Percentiles rank a stretch among this genome's conserved stretches.
Conservation (phyloP, 208 protist species). For the Leishmania amazonensis region DNA sequence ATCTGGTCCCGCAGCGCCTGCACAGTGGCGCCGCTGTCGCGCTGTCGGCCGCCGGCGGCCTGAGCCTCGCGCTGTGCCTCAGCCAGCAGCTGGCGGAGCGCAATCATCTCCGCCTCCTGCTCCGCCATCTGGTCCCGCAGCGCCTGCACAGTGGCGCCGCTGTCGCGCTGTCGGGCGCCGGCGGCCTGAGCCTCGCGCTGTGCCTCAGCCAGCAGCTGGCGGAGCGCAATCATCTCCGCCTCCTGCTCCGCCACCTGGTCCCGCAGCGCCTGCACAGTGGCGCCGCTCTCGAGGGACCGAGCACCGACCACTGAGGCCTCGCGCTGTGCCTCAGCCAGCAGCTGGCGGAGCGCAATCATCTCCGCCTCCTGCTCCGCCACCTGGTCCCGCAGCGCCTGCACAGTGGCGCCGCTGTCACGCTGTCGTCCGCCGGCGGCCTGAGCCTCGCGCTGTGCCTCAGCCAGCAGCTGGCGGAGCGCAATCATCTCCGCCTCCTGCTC, state of each 20-base stretch:
- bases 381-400: conserved; percentile 3
- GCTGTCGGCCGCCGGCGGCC: too few species aligned
- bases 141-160: not conserved
- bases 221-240: not conserved
- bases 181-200: not conserved
- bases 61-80: not conserved
- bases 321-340: not conserved
- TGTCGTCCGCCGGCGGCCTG: too few species aligned
- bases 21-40: not conserved
- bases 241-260: not conserved
- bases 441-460: not conserved
- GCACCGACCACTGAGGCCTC: not conserved
- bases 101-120: not conserved
- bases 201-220: not conserved
- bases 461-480: not conserved
- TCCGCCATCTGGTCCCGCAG: not conserved
- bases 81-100: not conserved
- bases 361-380: not conserved
- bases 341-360: not conserved
- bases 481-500: not conserved
- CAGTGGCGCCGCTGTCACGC: not conserved
- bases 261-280: not conserved
- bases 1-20: not conserved
- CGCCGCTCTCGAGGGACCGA: too few species aligned
- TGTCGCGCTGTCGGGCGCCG: too few species aligned